Evolutionary conservation across 768 basidiomycete genomes (phyloP).

Genomic region (Trichaptum fuscoviolaceum): DNA sequence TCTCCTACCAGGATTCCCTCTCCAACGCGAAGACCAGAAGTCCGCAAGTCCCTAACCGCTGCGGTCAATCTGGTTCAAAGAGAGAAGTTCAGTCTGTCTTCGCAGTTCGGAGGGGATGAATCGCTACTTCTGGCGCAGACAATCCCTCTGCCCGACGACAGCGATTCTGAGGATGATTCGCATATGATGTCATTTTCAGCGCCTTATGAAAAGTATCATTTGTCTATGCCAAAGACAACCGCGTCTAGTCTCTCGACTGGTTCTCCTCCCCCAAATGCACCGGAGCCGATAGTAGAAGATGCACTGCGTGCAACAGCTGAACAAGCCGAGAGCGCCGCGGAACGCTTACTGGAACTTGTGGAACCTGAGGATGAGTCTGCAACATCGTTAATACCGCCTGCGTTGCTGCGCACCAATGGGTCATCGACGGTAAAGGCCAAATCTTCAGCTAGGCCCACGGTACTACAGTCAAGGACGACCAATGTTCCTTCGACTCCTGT

Average conservation of each 20-base stretch:
- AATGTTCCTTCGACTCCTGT: conserved; percentile 60
- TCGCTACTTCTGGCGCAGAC: conserved; percentile 64
- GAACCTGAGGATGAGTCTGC: conserved; percentile 66
- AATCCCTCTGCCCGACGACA: conserved; percentile 71
- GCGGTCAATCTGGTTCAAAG: conserved; percentile 34
- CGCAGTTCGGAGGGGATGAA: conserved; percentile 38
- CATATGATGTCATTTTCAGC: conserved; percentile 72
- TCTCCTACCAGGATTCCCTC: neutral
- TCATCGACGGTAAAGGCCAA: conserved; percentile 36
- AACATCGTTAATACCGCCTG: conserved; percentile 49
- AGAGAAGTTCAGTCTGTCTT: conserved; percentile 21
- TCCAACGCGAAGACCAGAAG: neutral
- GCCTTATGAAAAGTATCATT: conserved; percentile 49
- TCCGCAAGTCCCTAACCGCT: conserved; percentile 4
- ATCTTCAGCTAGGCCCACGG: conserved; percentile 31
- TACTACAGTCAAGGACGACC: conserved; percentile 26
- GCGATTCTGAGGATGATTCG: conserved; percentile 61
- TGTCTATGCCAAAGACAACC: conserved; percentile 30
- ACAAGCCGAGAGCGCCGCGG: conserved; percentile 91
- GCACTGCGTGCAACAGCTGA: conserved; percentile 82
- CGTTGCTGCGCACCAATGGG: conserved; percentile 36
- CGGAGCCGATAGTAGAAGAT: conserved; percentile 66
- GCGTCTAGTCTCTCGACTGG: conserved; percentile 57
- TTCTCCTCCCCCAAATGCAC: conserved; percentile 39
- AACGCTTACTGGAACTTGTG: conserved; percentile 79